Base-by-base conservation (phyloP, 345 rosid genomes). In the Mangifera indica region DNA sequence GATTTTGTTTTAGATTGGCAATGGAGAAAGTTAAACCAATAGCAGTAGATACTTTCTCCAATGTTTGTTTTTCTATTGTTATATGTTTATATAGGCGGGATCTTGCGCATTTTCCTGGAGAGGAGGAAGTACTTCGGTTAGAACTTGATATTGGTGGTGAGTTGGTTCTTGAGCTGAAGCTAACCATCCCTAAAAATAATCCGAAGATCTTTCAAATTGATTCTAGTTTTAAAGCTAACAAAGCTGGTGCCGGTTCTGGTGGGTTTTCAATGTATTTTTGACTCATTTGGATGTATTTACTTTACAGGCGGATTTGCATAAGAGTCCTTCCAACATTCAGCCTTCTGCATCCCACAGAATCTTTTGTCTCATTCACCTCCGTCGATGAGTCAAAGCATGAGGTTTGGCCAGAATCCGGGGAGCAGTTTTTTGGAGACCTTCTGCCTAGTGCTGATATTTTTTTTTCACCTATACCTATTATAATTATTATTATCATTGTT, bases 261-360 rank as follows among this genome's bases (percentile, higher is more conserved):
- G 98, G 94, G 78, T 91, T 74, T 83, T 91, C 97, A 81, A 94
- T 97, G 98, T 91, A 57, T 77, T n/a, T n/a, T n/a, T n/a, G n/a
- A n/a, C n/a, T n/a, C n/a, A n/a, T n/a, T n/a, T n/a, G n/a, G 32
- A 46, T 56, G 61, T 12, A 45, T 63, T 53, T 73, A 73, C 18
- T 71, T 29, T 76, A 72, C 75, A 93, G 98, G 89, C 77, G 91
- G 77, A 96, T 93, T 80, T 91, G 94, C 82, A 81, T 93, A 81
- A 88, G 97, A 83, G 82, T 84, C 57, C 95, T 90, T 74, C 98
- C 98, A 42, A 80, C 84, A n/a, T 90, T 91, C 74, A 11, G n/a
- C 67, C 90, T 93, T 58, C 37, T 84, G 83, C 89, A 93, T 78
- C 94, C 97, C n/a, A 81, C 90, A 0, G 96, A 88, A 72, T 67